These are phyloP conservation scores for Blastobotrys chiropterorum DNA, from an alignment of 805 yeast genomes.

Conservation along the genomic window DNA sequence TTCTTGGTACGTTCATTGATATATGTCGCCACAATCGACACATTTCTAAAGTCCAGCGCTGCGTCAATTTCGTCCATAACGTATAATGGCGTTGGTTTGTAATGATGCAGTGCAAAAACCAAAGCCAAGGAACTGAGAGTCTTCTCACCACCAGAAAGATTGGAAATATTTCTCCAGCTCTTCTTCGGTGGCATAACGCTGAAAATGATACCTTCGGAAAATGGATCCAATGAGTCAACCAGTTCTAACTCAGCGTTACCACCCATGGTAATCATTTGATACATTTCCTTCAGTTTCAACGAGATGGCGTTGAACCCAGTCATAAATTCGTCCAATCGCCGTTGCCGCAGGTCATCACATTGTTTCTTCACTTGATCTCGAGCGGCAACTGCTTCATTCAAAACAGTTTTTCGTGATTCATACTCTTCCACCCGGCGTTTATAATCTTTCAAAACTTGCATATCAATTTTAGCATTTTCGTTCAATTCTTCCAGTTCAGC, in stretches of 20 bases:
- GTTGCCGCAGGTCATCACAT: slow-evolving; percentile 65
- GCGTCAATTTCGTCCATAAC: slow-evolving; percentile 99
- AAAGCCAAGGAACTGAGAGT: slow-evolving; percentile 90
- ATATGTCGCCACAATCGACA: slow-evolving; percentile 94
- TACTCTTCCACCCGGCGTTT: slow-evolving; percentile 61
- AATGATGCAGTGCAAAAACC: slow-evolving; percentile 92
- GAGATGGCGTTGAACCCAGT: slow-evolving; percentile 85
- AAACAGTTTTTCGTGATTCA: slow-evolving; percentile 52
- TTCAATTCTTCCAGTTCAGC: slow-evolving; percentile 50
- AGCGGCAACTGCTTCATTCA: slow-evolving; percentile 58
- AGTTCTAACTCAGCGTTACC: slow-evolving; percentile 97
- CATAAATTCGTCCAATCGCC: slow-evolving; percentile 84
- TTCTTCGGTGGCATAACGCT: slow-evolving; percentile 99
- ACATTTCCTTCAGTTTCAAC: slow-evolving; percentile 88
- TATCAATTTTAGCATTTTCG: slow-evolving; percentile 55
- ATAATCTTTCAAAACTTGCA: slow-evolving; percentile 73
- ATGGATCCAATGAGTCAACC: slow-evolving; percentile 95
- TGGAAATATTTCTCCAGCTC: slow-evolving; percentile 93
- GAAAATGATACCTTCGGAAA: slow-evolving; percentile 91
- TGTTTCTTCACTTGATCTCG: slow-evolving; percentile 59
- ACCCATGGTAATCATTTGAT: slow-evolving; percentile 98
- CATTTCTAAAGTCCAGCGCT: slow-evolving; percentile 94
- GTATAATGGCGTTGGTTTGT: slow-evolving; percentile 93
- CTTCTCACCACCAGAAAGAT: slow-evolving; percentile 96
- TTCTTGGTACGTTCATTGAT: slow-evolving; percentile 92